Percentiles rank a stretch among this genome's conserved stretches.
Evolutionary conservation across 148 eudicot species (phyloP).

Genomic region (Talinum fruticosum): DNA sequence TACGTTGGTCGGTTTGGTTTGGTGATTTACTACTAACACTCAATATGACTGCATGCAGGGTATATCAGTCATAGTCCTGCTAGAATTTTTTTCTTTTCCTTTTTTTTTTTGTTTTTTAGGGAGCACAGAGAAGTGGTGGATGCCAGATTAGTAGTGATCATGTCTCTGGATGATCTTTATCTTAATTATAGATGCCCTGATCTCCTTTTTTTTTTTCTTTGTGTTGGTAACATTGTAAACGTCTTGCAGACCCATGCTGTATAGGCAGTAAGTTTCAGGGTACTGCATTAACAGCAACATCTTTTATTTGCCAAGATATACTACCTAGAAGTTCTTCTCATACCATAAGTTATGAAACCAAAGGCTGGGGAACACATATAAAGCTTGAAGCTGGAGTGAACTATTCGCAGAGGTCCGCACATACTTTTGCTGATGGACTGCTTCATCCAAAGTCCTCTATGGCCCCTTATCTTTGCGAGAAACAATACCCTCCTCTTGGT

Average conservation of each 20-base stretch:
- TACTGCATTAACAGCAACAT: constrained; percentile 32
- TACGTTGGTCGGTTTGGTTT: too few relatives aligned
- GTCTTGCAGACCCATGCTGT: constrained; percentile 34
- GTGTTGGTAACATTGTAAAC: constrained; percentile 10
- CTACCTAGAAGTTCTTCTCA: constrained; percentile 25
- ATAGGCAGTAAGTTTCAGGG: constrained; percentile 42
- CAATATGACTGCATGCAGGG: too few relatives aligned
- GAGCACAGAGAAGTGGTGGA: background rate
- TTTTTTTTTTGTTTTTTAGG: too few relatives aligned
- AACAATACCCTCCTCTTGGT: constrained; percentile 15
- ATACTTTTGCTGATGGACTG: constrained; percentile 26
- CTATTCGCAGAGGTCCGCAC: constrained; percentile 29
- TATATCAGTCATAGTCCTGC: too few relatives aligned
- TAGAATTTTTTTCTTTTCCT: too few relatives aligned
- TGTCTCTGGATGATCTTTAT: background rate
- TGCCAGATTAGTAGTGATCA: background rate
- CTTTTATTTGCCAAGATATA: constrained; percentile 46
- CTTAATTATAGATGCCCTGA: background rate
- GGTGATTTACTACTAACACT: too few relatives aligned
- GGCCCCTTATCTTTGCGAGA: constrained; percentile 7
- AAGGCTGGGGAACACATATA: constrained; percentile 32
- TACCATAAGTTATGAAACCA: constrained; percentile 27
- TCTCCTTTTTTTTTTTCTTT: background rate
- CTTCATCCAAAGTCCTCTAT: constrained; percentile 26
- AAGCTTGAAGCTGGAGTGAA: constrained; percentile 40